These are phyloP conservation scores for Trichosporon sp. DNA, from an alignment of 1,284 basidiomycete species.

Conservation along the genomic window DNA sequence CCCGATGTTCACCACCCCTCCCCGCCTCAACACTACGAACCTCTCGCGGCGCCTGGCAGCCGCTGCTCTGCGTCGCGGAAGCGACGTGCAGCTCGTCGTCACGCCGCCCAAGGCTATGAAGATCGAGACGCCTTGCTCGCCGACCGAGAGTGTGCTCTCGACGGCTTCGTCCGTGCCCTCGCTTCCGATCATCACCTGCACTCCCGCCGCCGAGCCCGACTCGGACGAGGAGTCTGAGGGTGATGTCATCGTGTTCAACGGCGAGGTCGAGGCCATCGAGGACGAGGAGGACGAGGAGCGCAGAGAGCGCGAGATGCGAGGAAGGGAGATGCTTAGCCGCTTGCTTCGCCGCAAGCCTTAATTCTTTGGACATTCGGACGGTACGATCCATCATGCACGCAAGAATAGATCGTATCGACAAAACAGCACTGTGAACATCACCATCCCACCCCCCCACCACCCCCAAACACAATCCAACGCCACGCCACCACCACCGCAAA, in stretches of 20 bases:
- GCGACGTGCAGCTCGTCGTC: conserved; percentile 8
- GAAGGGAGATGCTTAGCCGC: conserved; percentile 20
- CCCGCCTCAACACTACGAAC: conserved; percentile 1
- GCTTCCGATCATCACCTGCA: conserved; percentile 48
- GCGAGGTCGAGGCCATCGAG: conserved; percentile 16
- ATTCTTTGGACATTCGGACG: background rate
- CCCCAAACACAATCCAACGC: background rate
- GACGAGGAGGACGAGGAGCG: conserved; percentile 32
- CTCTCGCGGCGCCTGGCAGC: background rate
- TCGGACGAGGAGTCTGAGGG: conserved; percentile 39
- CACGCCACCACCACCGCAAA: background rate
- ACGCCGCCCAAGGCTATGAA: conserved; percentile 10
- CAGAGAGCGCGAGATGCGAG: conserved; percentile 33
- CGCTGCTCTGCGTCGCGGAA: background rate
- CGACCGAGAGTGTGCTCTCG: conserved; percentile 27
- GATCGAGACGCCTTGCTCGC: conserved; percentile 23
- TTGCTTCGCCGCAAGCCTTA: conserved; percentile 11
- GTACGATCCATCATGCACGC: background rate
- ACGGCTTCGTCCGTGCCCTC: conserved; percentile 30
- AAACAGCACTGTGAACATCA: background rate
- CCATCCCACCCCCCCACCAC: background rate
- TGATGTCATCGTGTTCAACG: conserved; percentile 25
- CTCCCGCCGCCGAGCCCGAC: conserved; percentile 42
- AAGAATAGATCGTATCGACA: background rate
- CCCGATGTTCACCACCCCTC: background rate